These are phyloP conservation scores for Tylopilus subfusipes DNA, from an alignment of 768 basidiomycete genomes.

Conservation along the genomic window DNA sequence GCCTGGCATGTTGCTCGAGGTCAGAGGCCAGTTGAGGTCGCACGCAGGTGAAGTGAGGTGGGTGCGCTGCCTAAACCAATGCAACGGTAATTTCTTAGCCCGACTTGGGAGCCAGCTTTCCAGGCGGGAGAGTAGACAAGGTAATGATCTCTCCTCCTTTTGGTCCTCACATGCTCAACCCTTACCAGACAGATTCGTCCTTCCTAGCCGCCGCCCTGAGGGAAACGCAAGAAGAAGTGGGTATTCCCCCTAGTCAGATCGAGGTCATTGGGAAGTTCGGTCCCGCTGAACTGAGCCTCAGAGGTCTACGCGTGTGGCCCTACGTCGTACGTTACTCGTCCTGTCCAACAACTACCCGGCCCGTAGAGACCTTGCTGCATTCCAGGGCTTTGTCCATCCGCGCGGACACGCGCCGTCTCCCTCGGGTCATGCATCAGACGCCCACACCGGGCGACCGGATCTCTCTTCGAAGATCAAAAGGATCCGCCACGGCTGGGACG, in stretches of 20 bases:
- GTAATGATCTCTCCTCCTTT: constrained; percentile 32
- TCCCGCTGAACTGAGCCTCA: constrained; percentile 55
- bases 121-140: constrained; percentile 67
- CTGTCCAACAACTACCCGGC: background rate
- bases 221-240: constrained; percentile 74
- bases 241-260: constrained; percentile 54
- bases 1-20: constrained; percentile 70
- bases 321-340: constrained; percentile 56
- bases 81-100: background rate
- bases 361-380: background rate
- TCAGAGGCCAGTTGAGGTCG: constrained; percentile 58
- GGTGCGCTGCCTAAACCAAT: constrained; percentile 7
- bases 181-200: constrained; percentile 47
- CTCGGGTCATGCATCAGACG: background rate
- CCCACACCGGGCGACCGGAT: constrained; percentile 1
- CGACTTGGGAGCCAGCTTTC: constrained; percentile 50
- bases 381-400: constrained; percentile 40
- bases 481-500: background rate
- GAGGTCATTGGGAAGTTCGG: constrained; percentile 66
- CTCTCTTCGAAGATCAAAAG: background rate
- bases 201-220: constrained; percentile 58
- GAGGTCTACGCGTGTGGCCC: constrained; percentile 68
- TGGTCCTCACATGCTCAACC: background rate
- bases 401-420: background rate
- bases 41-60: constrained; percentile 87